Evolutionary conservation across 768 basidiomycete species (phyloP), one percentile per base, ranked within the genome.

Genomic region (Psilocybe cubensis): DNA sequence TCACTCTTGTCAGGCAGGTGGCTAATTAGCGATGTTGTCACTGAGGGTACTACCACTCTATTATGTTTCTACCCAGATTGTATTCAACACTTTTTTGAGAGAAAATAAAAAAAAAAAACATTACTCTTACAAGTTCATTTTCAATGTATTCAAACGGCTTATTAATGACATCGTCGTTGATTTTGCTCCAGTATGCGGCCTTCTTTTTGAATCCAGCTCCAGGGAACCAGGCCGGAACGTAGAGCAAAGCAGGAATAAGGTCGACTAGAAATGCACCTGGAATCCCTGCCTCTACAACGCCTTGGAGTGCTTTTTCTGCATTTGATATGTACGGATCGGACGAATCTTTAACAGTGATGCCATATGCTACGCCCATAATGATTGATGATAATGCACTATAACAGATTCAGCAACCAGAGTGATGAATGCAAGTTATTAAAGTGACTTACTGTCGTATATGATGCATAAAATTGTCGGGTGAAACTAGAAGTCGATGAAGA

Each of bases 171-270:
- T 67, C 63, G 10, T 69, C 54, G 35, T 72, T 68, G 9, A 70
- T 62, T 38, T 66, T 65, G 18, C 68, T 72, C 83, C 83, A 86
- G 10, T 66, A 57, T 1, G 48, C 63, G 0, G 84, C 86, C 52
- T 83, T 79, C 27, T 72, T 72, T 64, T 82, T 74, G 76, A 87
- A 88, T 0, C 76, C 76, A 0, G 84, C 80, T 8, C 86, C 87
- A 1, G 87, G 87, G 31, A 83, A 65, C 85, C 84, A 88, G 41
- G 65, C 61, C 0, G 87, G 87, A 1, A 88, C 63, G 58, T 81
- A 67, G 61, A 74, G 74, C 35, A 78, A 63, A 18, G 68, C 38
- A 0, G 76, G 76, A 2, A 79, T 23, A 2, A 63, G 44, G 51
- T 83, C 82, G 3, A 85, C 80, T 3, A 82, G 68, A 54, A 74